A percentile compares a stretch with the other conserved stretches of the same genome.
These are phyloP conservation scores for Hypomontagnella submonticulosa DNA, from an alignment of 495 filamentous ascomycete species.

Conservation along the genomic window DNA sequence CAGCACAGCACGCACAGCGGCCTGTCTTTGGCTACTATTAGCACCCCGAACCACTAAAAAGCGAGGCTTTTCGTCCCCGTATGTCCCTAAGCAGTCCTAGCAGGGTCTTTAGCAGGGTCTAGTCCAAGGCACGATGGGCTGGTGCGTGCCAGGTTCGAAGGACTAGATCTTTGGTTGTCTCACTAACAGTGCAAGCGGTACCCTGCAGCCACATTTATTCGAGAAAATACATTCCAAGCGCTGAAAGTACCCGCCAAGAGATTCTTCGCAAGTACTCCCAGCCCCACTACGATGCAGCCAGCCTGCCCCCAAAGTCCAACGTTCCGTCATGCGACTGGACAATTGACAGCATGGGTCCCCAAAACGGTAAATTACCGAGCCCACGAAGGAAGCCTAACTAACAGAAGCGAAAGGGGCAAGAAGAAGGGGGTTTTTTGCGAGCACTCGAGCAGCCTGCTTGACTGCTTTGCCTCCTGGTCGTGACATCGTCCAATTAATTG, in stretches of 20 bases:
- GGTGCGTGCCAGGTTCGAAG: conserved; percentile 25
- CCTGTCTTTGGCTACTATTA: conserved; percentile 3
- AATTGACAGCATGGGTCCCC: conserved; percentile 16
- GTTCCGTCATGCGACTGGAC: conserved; percentile 21
- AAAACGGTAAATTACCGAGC: conserved; percentile 40
- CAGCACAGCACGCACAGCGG: conserved; percentile 8
- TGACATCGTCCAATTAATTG: conserved; percentile 1
- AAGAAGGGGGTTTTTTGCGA: conserved; percentile 1
- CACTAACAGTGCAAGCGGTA: conserved; percentile 26
- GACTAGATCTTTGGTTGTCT: conserved; percentile 36
- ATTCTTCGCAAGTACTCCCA: conserved; percentile 19
- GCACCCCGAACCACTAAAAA: conserved; percentile 25
- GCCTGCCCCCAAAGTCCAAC: conserved; percentile 25
- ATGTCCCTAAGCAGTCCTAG: not conserved
- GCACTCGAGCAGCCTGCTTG: too few relatives aligned
- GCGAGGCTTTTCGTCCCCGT: conserved; percentile 30
- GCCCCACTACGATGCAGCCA: conserved; percentile 31
- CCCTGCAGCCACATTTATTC: not conserved
- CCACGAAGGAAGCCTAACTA: conserved; percentile 18
- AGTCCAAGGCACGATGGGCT: conserved; percentile 17
- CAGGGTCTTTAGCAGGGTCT: conserved; percentile 22
- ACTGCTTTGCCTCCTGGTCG: not conserved
- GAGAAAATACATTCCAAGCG: conserved; percentile 25
- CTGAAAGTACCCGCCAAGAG: conserved; percentile 16
- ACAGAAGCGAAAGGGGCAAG: conserved; percentile 21